These are phyloP conservation scores for Zygoascus tannicola DNA, from an alignment of 805 yeast genomes.

Conservation along the genomic window DNA sequence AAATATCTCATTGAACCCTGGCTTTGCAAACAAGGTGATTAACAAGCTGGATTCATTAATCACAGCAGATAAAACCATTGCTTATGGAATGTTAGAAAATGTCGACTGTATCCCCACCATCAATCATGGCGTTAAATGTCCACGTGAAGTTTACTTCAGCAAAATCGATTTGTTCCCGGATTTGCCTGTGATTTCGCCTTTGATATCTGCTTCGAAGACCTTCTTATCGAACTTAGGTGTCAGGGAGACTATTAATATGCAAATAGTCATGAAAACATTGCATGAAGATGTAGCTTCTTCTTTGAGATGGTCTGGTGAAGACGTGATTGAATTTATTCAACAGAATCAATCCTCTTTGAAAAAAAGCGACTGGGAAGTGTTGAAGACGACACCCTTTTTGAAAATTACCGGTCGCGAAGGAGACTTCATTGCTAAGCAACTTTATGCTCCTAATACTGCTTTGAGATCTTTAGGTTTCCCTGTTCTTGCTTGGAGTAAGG, in stretches of 20 bases:
- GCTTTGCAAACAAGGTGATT: conserved; percentile 22
- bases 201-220: conserved; percentile 8
- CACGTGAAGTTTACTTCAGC: conserved; percentile 27
- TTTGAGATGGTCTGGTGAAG: conserved; percentile 29
- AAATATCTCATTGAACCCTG: conserved; percentile 16
- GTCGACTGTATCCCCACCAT: conserved; percentile 29
- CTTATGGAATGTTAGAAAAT: conserved; percentile 8
- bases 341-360: conserved; percentile 22
- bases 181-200: conserved; percentile 26
- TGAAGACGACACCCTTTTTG: conserved; percentile 25
- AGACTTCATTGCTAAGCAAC: conserved; percentile 17
- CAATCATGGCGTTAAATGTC: conserved; percentile 29
- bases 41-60: conserved; percentile 23
- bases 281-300: conserved; percentile 16
- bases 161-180: conserved; percentile 29
- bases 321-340: conserved; percentile 28
- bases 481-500: conserved; percentile 20
- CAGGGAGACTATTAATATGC: conserved; percentile 32
- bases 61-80: conserved; percentile 2
- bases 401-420: conserved; percentile 11
- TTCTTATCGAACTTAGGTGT: conserved; percentile 26
- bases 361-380: conserved; percentile 25
- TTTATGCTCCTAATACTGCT: conserved; percentile 26
- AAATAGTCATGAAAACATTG: conserved; percentile 28
- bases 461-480: conserved; percentile 24